Base-by-base conservation (phyloP, 78 protist species). In the Isochrysis galbana region DNA sequence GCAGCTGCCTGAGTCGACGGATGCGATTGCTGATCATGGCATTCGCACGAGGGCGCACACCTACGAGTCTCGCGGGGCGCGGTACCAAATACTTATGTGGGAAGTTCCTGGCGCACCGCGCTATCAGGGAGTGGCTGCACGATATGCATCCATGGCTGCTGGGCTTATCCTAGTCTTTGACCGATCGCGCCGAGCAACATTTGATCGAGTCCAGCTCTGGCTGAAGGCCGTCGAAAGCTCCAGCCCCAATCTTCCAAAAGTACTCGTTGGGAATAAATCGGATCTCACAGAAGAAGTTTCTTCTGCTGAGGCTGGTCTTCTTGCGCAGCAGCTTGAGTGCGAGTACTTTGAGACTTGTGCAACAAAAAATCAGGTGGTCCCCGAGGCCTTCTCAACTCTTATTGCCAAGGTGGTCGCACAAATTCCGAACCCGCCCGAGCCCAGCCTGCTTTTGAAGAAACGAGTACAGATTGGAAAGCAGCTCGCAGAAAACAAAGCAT, bases 381-480 rank as follows among this genome's bases (percentile, higher is more conserved):
- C 88, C 25, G 88, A 80, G 55, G 88, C 88, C 19, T 80, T 80
- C 88, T 80, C 88, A 0, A 1, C 88, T 0, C 88, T 80, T 0
- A 80, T 80, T 3, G 88, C 88, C 14, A 11, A 17, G 2, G 38
- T 80, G 29, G 26, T 80, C 25, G 88, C 47, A 0, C 88, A 5
- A 39, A 80, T 80, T 11, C 88, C 88, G 0, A 80, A 80, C 88
- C 88, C 88, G 39, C 88, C 88, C 10, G 88, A 80, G 88, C 88
- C 88, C 11, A 44, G 55, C 38, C 38, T 80, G 88, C 88, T 80
- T 4, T 1, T 80, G 38, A 14, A n/a, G 29, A 42, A 42, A 38
- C 48, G 88, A 19, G 11, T 80, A 0, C 88, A 80, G 54, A 80
- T 80, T 38, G 88, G 88, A 23, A 44, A 23, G 48, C 19, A 25